phyloP scores from a whole-genome alignment of 305 asterid species.

The Fraxinus latifolia region DNA sequence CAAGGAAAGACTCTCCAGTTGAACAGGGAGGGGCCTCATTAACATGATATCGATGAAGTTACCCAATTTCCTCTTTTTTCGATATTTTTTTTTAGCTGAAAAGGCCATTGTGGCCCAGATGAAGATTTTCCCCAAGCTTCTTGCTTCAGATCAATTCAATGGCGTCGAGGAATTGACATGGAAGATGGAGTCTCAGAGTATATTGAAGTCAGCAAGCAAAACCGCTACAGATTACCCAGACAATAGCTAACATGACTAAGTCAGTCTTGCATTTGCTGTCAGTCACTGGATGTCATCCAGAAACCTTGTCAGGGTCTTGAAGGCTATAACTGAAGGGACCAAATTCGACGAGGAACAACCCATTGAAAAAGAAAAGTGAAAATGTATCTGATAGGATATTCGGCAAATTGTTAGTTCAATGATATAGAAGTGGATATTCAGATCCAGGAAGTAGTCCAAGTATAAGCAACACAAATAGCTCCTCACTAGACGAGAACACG shows the following conservation, averaged over 20 bases:
- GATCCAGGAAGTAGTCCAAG: conserved; percentile 58
- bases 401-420: conserved; percentile 60
- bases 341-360: conserved; percentile 57
- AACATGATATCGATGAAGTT: conserved; percentile 66
- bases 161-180: conserved; percentile 75
- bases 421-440: conserved; percentile 61
- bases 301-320: conserved; percentile 69
- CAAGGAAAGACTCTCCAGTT: background rate
- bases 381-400: conserved; percentile 64
- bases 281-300: conserved; percentile 79
- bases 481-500: too few species aligned
- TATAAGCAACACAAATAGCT: background rate
- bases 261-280: conserved; percentile 63
- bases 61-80: conserved; percentile 67
- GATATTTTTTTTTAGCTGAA: conserved; percentile 62
- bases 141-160: conserved; percentile 41
- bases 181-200: conserved; percentile 44
- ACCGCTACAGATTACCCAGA: conserved; percentile 60
- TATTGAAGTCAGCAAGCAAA: conserved; percentile 49
- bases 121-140: conserved; percentile 63
- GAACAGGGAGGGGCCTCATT: conserved; percentile 46
- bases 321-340: conserved; percentile 36
- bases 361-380: conserved; percentile 56
- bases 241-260: conserved; percentile 55
- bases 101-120: conserved; percentile 59